Conservation (phyloP, 192 early-diverging fungal species). For the Backusella tuberculispora region DNA sequence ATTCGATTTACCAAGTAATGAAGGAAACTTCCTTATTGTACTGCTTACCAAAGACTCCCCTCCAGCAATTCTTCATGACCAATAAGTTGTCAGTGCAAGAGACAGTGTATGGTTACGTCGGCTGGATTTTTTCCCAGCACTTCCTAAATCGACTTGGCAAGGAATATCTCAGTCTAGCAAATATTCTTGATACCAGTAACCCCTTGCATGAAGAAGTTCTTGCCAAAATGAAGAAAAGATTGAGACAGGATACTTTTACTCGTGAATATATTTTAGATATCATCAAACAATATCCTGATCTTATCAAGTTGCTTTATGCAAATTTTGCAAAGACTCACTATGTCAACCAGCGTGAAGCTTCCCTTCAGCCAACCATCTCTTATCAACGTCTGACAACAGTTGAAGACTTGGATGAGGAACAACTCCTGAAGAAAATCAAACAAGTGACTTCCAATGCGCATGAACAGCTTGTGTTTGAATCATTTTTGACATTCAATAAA, state of each 20-base stretch:
- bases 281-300: slow-evolving; percentile 91
- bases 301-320: slow-evolving; percentile 91
- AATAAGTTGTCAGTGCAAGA: slow-evolving; percentile 95
- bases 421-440: slow-evolving; percentile 89
- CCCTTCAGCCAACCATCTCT: slow-evolving; percentile 74
- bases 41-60: slow-evolving; percentile 93
- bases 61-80: slow-evolving; percentile 94
- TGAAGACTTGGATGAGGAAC: slow-evolving; percentile 76
- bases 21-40: slow-evolving; percentile 96
- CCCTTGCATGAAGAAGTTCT: slow-evolving; percentile 90
- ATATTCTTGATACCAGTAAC: slow-evolving; percentile 82
- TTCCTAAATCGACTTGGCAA: slow-evolving; percentile 97
- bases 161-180: slow-evolving; percentile 86
- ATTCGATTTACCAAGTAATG: slow-evolving; percentile 90
- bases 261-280: slow-evolving; percentile 98
- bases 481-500: slow-evolving; percentile 95
- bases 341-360: slow-evolving; percentile 68
- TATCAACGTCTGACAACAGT: slow-evolving; percentile 86
- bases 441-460: slow-evolving; percentile 90
- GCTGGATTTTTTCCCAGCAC: slow-evolving; percentile 99
- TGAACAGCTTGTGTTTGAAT: slow-evolving; percentile 94
- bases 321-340: slow-evolving; percentile 97
- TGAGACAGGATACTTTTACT: slow-evolving; percentile 97
- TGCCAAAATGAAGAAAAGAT: slow-evolving; percentile 96
- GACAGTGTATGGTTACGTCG: slow-evolving; percentile 93